Base-by-base conservation (phyloP, 495 filamentous ascomycete genomes). In the Aspergillus heteromorphus region DNA sequence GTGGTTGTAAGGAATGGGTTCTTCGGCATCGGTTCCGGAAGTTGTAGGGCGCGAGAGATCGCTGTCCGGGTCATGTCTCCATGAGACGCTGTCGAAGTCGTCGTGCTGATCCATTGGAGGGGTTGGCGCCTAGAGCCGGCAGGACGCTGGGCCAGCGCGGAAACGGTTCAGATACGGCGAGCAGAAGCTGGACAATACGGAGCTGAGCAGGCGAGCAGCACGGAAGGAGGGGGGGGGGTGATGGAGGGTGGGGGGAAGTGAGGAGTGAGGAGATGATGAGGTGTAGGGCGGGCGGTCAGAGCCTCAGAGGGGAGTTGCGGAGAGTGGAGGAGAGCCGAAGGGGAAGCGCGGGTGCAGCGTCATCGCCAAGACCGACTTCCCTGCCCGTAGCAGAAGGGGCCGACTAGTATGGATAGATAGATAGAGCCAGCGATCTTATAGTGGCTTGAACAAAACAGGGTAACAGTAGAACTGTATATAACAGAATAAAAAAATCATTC, bases 71-170 rank as follows among this genome's bases (percentile, higher is more conserved):
- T 78, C 75, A 49, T 82, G 78, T 50, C 74, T 71, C 79, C 79
- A 83, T 49, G 78, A 80, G 60, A 83, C 79, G 58, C 66, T 80
- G 54, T 83, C 79, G 58, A 83, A 83, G 63, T 83, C 79, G 66
- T 78, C 77, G 67, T 83, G 69, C 62, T 76, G 65, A 58, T 75
- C 73, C 73, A 75, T 79, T 55, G 72, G 72, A 63, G 63, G 66
- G 65, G 63, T 57, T 47, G 56, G 48, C 51, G 48, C 11, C 38
- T 16, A 50, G 31, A 20, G 27, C 45, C 18, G 45, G 36, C 45
- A 40, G 29, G 40, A 40, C 27, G 19, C 9, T 31, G 21, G 17
- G n/a, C 19, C 23, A 16, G 23, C 40, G 30, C 31, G 18, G 40
- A 40, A 11, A 8, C 10, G 51, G 18, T 9, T 40, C 18, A 29